Base-by-base conservation (phyloP, 1,284 basidiomycete genomes). In the Marasmius tenuissimus region DNA sequence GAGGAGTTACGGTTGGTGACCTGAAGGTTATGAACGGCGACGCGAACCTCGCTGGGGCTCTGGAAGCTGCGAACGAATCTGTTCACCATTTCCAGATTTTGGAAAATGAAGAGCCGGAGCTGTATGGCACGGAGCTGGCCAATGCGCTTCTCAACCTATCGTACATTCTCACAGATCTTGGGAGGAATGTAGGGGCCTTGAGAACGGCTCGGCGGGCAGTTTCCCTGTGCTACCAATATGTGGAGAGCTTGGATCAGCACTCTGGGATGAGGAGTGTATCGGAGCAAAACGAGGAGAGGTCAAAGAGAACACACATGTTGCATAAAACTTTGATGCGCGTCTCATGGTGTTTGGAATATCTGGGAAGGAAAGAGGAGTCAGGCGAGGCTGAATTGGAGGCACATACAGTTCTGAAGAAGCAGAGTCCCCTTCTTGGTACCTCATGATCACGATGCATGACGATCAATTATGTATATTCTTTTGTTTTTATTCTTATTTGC, bases 281-380 rank as follows among this genome's bases (percentile, higher is more conserved):
- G 12, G 52, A 27, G 27, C 62, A 58, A 20, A 58, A 59, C 12
- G 48, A 61, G 52, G 62, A 61, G 47, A 48, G 62, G 53, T 57
- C 40, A 38, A 61, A 57, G 38, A 48, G 49, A 18, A 56, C 49
- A 7, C 55, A 57, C 18, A 61, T 60, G 11, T 27, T 63, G 27
- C 62, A 63, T 22, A 63, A 61, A 38, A 45, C 62, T 4, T 53
- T 61, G 51, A 61, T 61, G 57, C 59, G 62, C 8, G 59, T 63
- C 1, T 63, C 62, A 34, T 55, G 38, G 39, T 63, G 62, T 22
- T 55, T 63, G 42, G 56, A 58, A 22, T 52, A 53, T 50, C 50
- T 63, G 10, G 62, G 62, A 8, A 60, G 59, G 51, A 49, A 33
- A n/a, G 16, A 39, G 6, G 62, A 63, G 34, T 55, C 62, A 16